Evolutionary conservation across 2,329 filamentous ascomycete genomes (phyloP).

Genomic region (Aspergillus brunneoviolaceus): DNA sequence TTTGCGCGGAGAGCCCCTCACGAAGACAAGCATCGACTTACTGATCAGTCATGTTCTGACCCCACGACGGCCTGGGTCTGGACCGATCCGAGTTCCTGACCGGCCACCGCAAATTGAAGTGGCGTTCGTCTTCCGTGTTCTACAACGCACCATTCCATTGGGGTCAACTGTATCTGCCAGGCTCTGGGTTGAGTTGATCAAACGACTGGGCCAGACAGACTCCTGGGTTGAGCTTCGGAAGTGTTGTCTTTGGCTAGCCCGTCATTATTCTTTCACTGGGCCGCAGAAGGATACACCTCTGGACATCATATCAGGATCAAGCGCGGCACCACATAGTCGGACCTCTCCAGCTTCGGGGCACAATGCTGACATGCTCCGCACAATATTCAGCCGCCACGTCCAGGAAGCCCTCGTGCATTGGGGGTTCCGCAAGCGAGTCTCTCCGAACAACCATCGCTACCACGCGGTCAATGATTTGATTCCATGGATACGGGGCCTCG

Average conservation of each 20-base stretch:
- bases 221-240: slow-evolving; percentile 53
- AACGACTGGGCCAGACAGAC: slow-evolving; percentile 58
- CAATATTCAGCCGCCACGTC: slow-evolving; percentile 44
- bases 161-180: slow-evolving; percentile 44
- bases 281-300: slow-evolving; percentile 14
- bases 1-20: slow-evolving; percentile 43
- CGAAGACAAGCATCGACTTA: slow-evolving; percentile 44
- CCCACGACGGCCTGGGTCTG: slow-evolving; percentile 27
- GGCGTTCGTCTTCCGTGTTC: slow-evolving; percentile 47
- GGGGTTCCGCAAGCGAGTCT: slow-evolving; percentile 45
- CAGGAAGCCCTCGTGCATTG: slow-evolving; percentile 52
- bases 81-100: slow-evolving; percentile 25
- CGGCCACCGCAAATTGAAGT: slow-evolving; percentile 39
- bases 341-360: slow-evolving; percentile 2
- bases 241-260: slow-evolving; percentile 53
- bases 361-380: slow-evolving; percentile 32
- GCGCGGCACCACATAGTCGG: background rate
- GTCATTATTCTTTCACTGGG: slow-evolving; percentile 35
- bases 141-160: slow-evolving; percentile 49
- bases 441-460: slow-evolving; percentile 20
- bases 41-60: slow-evolving; percentile 41
- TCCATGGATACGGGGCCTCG: slow-evolving; percentile 41
- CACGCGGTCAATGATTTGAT: slow-evolving; percentile 29
- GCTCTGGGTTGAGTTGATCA: slow-evolving; percentile 59
- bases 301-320: slow-evolving; percentile 11